Conservation (phyloP, 2,329 filamentous ascomycete species). For the Tolypocladium paradoxum region DNA sequence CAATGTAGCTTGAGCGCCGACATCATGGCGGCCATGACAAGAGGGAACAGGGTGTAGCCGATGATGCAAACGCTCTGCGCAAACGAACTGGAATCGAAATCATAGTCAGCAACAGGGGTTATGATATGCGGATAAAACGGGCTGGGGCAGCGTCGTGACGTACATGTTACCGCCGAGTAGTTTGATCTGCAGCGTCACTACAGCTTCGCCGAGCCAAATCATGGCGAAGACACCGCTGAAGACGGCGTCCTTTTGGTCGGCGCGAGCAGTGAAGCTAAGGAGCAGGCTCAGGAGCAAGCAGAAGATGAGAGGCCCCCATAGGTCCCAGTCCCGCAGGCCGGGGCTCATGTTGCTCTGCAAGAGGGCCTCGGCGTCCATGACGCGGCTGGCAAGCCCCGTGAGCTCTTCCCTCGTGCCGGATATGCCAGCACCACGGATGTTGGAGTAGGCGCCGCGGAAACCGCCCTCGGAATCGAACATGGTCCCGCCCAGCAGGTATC, state of each 20-base stretch:
- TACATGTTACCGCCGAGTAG: conserved; percentile 94
- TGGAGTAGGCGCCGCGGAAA: conserved; percentile 51
- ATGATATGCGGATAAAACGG: neutral
- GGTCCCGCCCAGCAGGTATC: conserved; percentile 71
- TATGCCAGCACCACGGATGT: conserved; percentile 47
- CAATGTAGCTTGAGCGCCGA: conserved; percentile 72
- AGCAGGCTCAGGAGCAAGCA: conserved; percentile 81
- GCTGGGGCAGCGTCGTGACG: conserved; percentile 25
- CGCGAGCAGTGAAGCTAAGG: conserved; percentile 69
- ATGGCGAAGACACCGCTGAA: conserved; percentile 96
- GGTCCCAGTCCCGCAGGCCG: conserved; percentile 89
- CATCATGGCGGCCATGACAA: conserved; percentile 84
- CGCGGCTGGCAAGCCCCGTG: conserved; percentile 47
- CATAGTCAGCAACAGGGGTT: conserved; percentile 5
- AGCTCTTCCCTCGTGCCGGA: conserved; percentile 52
- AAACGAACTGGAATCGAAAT: conserved; percentile 62
- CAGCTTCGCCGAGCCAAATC: conserved; percentile 92
- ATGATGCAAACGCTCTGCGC: conserved; percentile 97
- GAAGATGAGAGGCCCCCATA: conserved; percentile 95
- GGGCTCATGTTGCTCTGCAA: conserved; percentile 71
- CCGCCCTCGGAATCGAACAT: conserved; percentile 47
- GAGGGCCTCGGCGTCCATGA: conserved; percentile 52
- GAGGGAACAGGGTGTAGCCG: conserved; percentile 92
- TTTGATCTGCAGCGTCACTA: conserved; percentile 97
- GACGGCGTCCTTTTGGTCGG: conserved; percentile 74